phyloP scores from a whole-genome alignment of 768 basidiomycete species.

The Leccinum disarticulatum region DNA sequence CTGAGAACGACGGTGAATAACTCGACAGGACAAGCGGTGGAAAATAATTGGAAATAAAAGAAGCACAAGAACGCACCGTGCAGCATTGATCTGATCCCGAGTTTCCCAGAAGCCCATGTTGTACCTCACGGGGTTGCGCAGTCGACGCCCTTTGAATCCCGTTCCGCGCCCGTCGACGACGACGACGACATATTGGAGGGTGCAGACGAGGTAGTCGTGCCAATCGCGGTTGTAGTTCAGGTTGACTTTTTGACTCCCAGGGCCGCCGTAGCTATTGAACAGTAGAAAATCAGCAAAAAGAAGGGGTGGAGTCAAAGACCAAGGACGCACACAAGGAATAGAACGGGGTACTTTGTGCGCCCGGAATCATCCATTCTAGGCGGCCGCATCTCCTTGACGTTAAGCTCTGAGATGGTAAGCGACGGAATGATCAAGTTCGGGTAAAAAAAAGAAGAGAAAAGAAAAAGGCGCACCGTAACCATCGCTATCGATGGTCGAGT shows the following conservation, averaged over 20 bases:
- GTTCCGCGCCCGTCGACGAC: conserved; percentile 93
- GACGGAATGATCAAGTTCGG: conserved; percentile 16
- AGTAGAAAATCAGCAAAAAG: conserved; percentile 3
- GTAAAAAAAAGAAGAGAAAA: background rate
- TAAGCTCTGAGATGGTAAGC: conserved; percentile 60
- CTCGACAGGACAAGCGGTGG: background rate
- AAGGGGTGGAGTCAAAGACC: background rate
- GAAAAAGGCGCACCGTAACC: conserved; percentile 60
- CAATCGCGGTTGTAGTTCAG: conserved; percentile 71
- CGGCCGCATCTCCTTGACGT: conserved; percentile 88
- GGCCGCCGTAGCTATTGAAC: conserved; percentile 79
- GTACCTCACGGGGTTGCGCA: conserved; percentile 86
- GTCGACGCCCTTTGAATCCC: conserved; percentile 79
- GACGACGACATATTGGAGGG: conserved; percentile 82
- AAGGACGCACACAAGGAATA: conserved; percentile 72
- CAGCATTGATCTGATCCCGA: conserved; percentile 85
- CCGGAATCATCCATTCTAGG: conserved; percentile 93
- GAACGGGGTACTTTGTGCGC: conserved; percentile 92
- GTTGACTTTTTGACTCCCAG: conserved; percentile 77
- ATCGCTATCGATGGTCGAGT: conserved; percentile 75
- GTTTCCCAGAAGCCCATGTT: conserved; percentile 91
- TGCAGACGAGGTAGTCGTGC: conserved; percentile 83
- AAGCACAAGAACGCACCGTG: conserved; percentile 49
- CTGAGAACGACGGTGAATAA: conserved; percentile 34
- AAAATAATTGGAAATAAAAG: conserved; percentile 1